These are phyloP conservation scores for Tephrocybe sp. DNA, from an alignment of 768 basidiomycete genomes.

Conservation along the genomic window DNA sequence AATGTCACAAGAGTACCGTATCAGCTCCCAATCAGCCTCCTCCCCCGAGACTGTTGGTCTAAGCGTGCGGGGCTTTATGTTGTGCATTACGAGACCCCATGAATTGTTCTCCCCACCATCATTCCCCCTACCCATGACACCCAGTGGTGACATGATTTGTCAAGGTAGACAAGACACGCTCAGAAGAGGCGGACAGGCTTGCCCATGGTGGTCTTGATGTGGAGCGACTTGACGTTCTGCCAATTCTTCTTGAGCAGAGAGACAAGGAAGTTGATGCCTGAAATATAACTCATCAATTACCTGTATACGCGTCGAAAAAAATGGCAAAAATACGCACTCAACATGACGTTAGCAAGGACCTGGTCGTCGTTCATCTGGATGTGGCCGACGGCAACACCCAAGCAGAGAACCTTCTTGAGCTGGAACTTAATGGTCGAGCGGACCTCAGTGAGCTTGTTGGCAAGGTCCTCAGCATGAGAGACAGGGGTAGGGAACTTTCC, in stretches of 20 bases:
- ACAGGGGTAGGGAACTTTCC: conserved; percentile 99
- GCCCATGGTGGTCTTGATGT: conserved; percentile 99
- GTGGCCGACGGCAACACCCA: conserved; percentile 98
- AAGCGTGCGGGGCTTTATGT: conserved; percentile 99
- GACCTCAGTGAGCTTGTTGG: conserved; percentile 90
- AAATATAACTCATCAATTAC: neutral
- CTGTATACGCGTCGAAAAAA: neutral
- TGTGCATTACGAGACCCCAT: conserved; percentile 65
- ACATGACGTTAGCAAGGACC: conserved; percentile 96
- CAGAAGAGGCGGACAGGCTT: conserved; percentile 95
- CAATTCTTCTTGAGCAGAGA: conserved; percentile 99
- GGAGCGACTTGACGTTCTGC: conserved; percentile 98
- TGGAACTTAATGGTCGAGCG: conserved; percentile 99
- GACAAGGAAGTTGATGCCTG: conserved; percentile 99
- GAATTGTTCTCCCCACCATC: conserved; percentile 15
- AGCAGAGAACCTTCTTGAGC: conserved; percentile 97
- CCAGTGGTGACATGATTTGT: no score
- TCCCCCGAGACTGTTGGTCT: conserved; percentile 82
- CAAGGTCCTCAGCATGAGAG: conserved; percentile 86
- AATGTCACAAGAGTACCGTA: conserved; percentile 28
- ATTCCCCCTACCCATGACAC: conserved; percentile 9
- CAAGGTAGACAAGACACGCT: conserved; percentile 18
- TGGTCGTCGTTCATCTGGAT: conserved; percentile 98
- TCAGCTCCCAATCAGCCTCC: conserved; percentile 91
- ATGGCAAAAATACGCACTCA: conserved; percentile 52